These are phyloP conservation scores for Alternaria incomplexa DNA, from an alignment of 2,329 filamentous ascomycete genomes.

Conservation along the genomic window DNA sequence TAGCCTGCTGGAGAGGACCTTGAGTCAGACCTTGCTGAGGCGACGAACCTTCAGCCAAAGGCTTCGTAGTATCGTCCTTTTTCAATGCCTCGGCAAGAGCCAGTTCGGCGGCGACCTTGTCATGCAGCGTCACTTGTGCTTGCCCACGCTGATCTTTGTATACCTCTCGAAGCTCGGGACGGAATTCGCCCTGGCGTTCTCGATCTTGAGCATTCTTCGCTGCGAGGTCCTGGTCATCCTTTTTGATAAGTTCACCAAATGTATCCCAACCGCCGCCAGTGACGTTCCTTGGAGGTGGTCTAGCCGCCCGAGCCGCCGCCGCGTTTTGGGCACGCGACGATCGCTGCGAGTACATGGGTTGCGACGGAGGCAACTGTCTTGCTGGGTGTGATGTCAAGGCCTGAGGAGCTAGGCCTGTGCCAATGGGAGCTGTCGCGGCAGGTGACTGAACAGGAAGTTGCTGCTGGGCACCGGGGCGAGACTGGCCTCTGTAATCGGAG, in stretches of 20 bases:
- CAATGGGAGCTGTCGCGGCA: conserved; percentile 31
- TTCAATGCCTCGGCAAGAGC: conserved; percentile 19
- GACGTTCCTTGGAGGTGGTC: conserved; percentile 38
- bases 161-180: conserved; percentile 42
- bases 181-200: conserved; percentile 38
- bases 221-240: conserved; percentile 34
- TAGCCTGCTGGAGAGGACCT: conserved; percentile 31
- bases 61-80: conserved; percentile 37
- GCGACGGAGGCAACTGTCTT: conserved; percentile 22
- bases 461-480: conserved; percentile 42
- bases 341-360: conserved; percentile 30
- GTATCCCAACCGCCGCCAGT: conserved; percentile 41
- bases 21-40: conserved; percentile 29
- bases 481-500: conserved; percentile 61
- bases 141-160: conserved; percentile 41
- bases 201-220: conserved; percentile 35
- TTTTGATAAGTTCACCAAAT: conserved; percentile 37
- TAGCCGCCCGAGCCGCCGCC: conserved; percentile 20
- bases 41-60: conserved; percentile 27
- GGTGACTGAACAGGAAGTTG: conserved; percentile 36
- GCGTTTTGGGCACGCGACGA: conserved; percentile 18
- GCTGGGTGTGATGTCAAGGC: conserved; percentile 20
- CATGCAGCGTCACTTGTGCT: conserved; percentile 37
- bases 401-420: conserved; percentile 26
- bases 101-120: conserved; percentile 27